Evolutionary conservation across 2,329 filamentous ascomycete genomes (phyloP).

Genomic region (Nakataea oryzae): DNA sequence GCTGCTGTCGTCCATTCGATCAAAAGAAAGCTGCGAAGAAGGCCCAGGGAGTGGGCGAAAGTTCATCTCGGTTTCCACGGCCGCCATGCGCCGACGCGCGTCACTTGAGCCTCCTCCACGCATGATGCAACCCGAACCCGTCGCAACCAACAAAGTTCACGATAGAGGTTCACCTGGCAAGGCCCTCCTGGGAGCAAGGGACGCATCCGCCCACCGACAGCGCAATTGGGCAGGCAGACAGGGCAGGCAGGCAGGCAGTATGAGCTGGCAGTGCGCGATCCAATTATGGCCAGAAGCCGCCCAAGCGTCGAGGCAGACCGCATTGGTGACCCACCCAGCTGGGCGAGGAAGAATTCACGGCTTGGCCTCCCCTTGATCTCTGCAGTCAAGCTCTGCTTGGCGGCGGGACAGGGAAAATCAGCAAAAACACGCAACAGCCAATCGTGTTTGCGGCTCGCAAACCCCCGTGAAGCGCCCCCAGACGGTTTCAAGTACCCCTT

Average conservation of each 20-base stretch:
- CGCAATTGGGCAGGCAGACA: too few species aligned
- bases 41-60: too few species aligned
- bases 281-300: neutral
- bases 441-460: neutral
- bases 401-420: neutral
- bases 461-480: too few species aligned
- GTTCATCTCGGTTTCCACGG: neutral
- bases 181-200: too few species aligned
- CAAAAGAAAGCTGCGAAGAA: neutral
- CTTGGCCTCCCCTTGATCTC: neutral
- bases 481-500: neutral
- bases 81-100: neutral
- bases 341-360: too few species aligned
- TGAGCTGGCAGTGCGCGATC: neutral
- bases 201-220: too few species aligned
- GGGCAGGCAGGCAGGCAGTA: neutral
- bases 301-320: neutral
- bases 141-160: neutral
- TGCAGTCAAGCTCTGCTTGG: neutral
- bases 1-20: neutral
- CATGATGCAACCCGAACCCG: neutral
- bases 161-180: too few species aligned
- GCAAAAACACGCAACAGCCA: neutral
- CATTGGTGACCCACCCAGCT: neutral
- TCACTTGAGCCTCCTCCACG: neutral